Evolutionary conservation across 139 green algal genomes (phyloP).

Genomic region (Chlorella vulgaris): DNA sequence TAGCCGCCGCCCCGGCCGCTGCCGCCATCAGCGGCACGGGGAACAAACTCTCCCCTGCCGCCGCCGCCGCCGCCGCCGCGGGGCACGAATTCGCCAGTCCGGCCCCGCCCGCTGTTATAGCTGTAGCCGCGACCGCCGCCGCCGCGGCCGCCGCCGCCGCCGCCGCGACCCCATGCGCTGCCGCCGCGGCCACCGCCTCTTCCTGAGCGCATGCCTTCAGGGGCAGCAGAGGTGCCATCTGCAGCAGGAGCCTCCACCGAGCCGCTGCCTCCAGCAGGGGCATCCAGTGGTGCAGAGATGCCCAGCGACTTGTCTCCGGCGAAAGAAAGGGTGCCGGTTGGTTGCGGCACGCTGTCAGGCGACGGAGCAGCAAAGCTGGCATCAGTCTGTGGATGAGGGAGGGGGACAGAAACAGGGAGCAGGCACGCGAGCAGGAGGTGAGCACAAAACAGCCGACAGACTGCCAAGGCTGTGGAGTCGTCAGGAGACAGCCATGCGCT

Average conservation of each 20-base stretch:
- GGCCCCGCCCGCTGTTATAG: neutral
- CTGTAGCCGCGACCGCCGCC: neutral
- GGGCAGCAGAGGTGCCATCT: neutral
- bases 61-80: neutral
- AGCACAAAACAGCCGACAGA: no score
- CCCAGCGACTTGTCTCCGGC: conserved; percentile 22
- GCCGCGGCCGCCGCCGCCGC: neutral
- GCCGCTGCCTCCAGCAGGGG: no score
- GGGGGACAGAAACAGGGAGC: neutral
- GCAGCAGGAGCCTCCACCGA: neutral
- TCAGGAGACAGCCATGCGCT: no score
- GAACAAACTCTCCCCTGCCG: neutral
- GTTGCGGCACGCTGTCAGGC: conserved; percentile 8
- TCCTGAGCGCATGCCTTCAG: conserved; percentile 2
- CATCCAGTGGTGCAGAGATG: neutral
- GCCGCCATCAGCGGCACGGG: neutral
- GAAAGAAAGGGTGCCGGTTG: conserved; percentile 7
- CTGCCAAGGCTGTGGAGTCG: no score
- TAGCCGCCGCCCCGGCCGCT: neutral
- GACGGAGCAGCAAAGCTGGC: neutral
- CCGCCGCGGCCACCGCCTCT: conserved; percentile 8
- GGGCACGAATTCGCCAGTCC: conserved; percentile 7
- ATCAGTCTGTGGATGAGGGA: neutral
- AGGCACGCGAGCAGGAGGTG: neutral
- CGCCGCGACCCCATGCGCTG: no score